Conservation (phyloP, 176 grass and related monocot species). For the Carex littledalei region DNA sequence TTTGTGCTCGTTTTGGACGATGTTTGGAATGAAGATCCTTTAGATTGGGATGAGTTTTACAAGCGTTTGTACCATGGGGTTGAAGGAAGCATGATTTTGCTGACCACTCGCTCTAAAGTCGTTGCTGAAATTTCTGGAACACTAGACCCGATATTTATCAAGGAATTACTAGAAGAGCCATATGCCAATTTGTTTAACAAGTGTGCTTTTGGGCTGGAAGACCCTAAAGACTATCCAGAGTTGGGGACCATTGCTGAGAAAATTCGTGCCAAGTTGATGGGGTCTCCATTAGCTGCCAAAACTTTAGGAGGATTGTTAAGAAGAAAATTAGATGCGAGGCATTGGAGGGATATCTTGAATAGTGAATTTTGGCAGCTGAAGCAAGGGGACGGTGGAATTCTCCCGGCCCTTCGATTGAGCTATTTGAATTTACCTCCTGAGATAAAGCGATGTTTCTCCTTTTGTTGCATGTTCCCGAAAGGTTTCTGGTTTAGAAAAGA, state of each 20-base stretch:
- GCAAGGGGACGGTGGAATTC: conserved; percentile 28
- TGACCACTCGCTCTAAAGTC: conserved; percentile 31
- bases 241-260: conserved; percentile 29
- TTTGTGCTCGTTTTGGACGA: conserved; percentile 53
- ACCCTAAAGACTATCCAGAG: conserved; percentile 13
- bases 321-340: background rate
- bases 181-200: conserved; percentile 26
- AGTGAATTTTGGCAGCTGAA: conserved; percentile 17
- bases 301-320: conserved; percentile 39
- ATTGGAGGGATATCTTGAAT: conserved; percentile 34
- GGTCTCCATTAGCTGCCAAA: conserved; percentile 49
- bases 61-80: conserved; percentile 25
- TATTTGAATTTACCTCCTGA: conserved; percentile 39
- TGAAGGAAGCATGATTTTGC: conserved; percentile 47
- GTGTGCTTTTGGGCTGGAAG: conserved; percentile 29
- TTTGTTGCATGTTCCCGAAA: conserved; percentile 39
- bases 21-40: conserved; percentile 35
- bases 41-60: conserved; percentile 28
- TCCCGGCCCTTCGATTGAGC: conserved; percentile 29
- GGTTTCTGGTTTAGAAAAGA: conserved; percentile 28
- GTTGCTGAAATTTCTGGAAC: conserved; percentile 39
- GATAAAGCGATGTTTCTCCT: conserved; percentile 44
- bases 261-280: conserved; percentile 31
- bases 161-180: conserved; percentile 15
- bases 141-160: background rate